Percentiles rank a stretch among this genome's conserved stretches.
Conservation (phyloP, 78 protist genomes). For the Cavenderia fasciculata region DNA sequence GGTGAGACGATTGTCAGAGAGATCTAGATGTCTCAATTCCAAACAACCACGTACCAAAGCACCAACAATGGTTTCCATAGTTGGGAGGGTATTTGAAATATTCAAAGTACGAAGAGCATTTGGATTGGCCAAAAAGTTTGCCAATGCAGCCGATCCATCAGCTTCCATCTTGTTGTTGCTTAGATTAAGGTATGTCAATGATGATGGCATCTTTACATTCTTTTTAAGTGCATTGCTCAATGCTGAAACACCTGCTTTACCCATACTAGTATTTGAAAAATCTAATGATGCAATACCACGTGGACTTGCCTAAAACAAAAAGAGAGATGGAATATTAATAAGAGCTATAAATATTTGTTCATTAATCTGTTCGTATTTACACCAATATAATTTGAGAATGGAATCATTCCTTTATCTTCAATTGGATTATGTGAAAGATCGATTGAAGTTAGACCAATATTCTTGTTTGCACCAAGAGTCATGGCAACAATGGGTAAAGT, state of each 20-base stretch:
- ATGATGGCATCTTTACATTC: conserved; percentile 75
- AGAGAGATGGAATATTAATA: background rate
- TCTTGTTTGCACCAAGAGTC: conserved; percentile 55
- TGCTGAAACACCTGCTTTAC: conserved; percentile 16
- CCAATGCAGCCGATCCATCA: conserved; percentile 75
- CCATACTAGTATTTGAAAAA: conserved; percentile 14
- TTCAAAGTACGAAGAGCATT: conserved; percentile 51
- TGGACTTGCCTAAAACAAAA: conserved; percentile 10
- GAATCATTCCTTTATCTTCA: conserved; percentile 70
- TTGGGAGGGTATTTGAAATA: conserved; percentile 39
- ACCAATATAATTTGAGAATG: conserved; percentile 61
- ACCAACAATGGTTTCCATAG: conserved; percentile 62
- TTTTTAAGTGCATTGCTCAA: conserved; percentile 68
- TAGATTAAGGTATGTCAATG: conserved; percentile 63
- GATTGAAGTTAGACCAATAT: conserved; percentile 46
- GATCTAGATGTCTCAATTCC: conserved; percentile 51
- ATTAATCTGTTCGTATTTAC: conserved; percentile 4
- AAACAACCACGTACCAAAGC: conserved; percentile 81
- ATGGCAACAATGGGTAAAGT: conserved; percentile 55
- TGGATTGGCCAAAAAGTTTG: conserved; percentile 71
- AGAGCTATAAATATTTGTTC: background rate
- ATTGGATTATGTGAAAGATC: conserved; percentile 68
- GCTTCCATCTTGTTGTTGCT: conserved; percentile 81
- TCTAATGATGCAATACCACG: conserved; percentile 64
- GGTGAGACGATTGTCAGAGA: conserved; percentile 69